Base-by-base conservation (phyloP, 208 protist genomes). In the Herpetomonas samuelpessoai region DNA sequence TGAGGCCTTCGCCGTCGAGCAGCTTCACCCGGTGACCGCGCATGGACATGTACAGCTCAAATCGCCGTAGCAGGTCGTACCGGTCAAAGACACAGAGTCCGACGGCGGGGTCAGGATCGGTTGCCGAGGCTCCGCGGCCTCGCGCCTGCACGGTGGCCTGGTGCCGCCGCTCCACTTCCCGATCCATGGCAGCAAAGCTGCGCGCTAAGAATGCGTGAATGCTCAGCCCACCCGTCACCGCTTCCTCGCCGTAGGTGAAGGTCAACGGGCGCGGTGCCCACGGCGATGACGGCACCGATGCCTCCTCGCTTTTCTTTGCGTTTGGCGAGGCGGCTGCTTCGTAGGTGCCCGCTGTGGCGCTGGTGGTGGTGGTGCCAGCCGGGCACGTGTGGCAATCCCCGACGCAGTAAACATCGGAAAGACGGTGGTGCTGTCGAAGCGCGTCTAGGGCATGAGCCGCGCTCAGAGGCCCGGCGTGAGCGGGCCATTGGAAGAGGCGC, bases 21-120 rank as follows among this genome's bases (percentile, higher is more conserved):
- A 87, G 71, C 21, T 71, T 56, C 26, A 91, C 69, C 10, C 70
- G 46, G 62, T 91, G 80, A 2, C 84, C 84, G 0, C 84, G 80
- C 49, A 91, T 58, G 19, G 81, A 70, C 84, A 91, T 88, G 65
- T 78, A 91, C 47, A 81, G 64, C n/a, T 88, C 64, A 62, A 91
- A 88, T 27, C 78, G 69, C 24, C 72, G 70, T 4, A 91, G 70
- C 2, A 58, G 65, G n/a, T 54, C 55, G 67, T 88, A 88, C 49
- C 60, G 62, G 45, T 87, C 78, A 63, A 91, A 91, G 24, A 91
- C 56, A 14, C 57, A 74, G 0, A 91, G 66, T 1, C 79, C 50
- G 0, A 88, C 71, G 6, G 62, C 39, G 26, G 35, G 25, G 29
- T 14, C 35, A 28, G 25, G 3, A 61, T 26, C 21, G 28, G 30